Evolutionary conservation across 306 rosid species (phyloP), one percentile per base, ranked within the genome.

Genomic region (Gastrolobium bilobum): DNA sequence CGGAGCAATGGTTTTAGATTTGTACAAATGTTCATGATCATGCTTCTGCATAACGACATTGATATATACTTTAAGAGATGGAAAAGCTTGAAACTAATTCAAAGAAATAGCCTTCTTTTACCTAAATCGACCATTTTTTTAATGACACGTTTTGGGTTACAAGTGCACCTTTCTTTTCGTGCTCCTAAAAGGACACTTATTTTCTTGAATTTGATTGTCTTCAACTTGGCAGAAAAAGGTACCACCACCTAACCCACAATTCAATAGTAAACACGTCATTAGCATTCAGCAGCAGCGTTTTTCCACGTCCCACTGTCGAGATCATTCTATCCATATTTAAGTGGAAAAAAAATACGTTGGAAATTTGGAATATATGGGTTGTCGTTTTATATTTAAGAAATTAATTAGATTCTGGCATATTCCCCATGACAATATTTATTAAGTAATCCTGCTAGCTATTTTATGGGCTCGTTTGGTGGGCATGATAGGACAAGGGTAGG

Each of bases 221-320:
- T 73, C 44, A 35, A 61, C 75, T 52, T 40, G 30, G 52, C 7
- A 79, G 9, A 63, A 46, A 79, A 71, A 54, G 57, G 13, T n/a
- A 65, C 5, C 74, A 73, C 35, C 40, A 68, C 53, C 71, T 11
- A 67, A 67, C 80, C 72, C 84, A 61, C 78, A 53, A 68, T 30
- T 53, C 69, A 79, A 68, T 52, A 39, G 61, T 75, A 50, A 60
- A 42, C 81, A 79, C 82, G 61, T 81, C 53, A 75, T 75, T 68
- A 75, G 54, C 47, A 44, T 75, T 75, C 34, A 15, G 51, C 87
- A 75, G 46, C 81, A 75, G 1, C 87, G 82, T 64, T 75, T 84
- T 75, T 79, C 84, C 82, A 79, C 87, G 35, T 75, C 84, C 60
- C 81, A 40, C 69, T 75, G 33, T 73, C 73, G 4, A 79, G 68